These are phyloP conservation scores for Bertia moriformis DNA, from an alignment of 2,329 filamentous ascomycete species.

Conservation along the genomic window DNA sequence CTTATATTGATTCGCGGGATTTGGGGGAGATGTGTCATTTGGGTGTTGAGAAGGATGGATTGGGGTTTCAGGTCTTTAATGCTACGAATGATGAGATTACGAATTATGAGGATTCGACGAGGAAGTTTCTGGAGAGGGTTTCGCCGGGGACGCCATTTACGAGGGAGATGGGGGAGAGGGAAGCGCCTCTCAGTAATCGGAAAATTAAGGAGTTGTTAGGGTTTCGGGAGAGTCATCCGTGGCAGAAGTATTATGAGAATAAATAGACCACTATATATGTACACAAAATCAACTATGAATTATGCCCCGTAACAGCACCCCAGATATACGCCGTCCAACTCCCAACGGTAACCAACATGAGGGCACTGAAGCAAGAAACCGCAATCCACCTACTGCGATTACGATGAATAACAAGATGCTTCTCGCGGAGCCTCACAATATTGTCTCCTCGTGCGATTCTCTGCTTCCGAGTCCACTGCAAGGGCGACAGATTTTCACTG, in stretches of 20 bases:
- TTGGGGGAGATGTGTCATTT: constrained; percentile 45
- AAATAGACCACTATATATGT: too few species aligned
- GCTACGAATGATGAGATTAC: constrained; percentile 49
- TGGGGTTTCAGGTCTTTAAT: constrained; percentile 52
- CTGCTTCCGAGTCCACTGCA: constrained; percentile 44
- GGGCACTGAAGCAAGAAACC: constrained; percentile 22
- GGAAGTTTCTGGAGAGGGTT: constrained; percentile 31
- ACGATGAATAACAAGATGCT: constrained; percentile 17
- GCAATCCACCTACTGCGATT: constrained; percentile 24
- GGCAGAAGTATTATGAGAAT: constrained; percentile 1
- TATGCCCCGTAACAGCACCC: constrained; percentile 39
- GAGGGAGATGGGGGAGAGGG: constrained; percentile 38
- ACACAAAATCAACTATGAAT: too few species aligned
- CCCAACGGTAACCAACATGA: constrained; percentile 31
- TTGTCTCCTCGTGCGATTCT: constrained; percentile 28
- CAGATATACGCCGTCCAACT: constrained; percentile 43
- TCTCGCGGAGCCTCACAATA: constrained; percentile 22
- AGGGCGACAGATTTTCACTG: constrained; percentile 24
- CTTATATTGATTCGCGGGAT: constrained; percentile 47
- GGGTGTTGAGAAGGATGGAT: constrained; percentile 31
- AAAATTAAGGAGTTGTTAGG: constrained; percentile 44
- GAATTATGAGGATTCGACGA: constrained; percentile 27
- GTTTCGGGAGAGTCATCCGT: constrained; percentile 36
- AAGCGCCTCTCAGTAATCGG: constrained; percentile 44
- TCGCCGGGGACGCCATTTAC: constrained; percentile 34